Conservation (phyloP, 2,329 filamentous ascomycete genomes). For the Aspergillus ustus region DNA sequence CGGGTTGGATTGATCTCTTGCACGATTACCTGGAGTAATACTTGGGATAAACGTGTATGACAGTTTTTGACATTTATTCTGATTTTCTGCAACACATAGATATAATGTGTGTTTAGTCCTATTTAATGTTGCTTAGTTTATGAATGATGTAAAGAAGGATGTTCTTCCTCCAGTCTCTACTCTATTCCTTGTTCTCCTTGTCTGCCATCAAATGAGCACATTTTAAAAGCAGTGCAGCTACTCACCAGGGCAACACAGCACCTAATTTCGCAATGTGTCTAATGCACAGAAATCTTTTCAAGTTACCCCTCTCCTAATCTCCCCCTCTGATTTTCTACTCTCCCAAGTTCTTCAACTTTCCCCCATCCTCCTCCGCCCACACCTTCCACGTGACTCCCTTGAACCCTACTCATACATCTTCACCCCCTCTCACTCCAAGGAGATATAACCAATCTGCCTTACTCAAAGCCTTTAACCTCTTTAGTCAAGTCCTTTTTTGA, state of each 20-base stretch:
- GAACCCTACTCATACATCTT: conserved; percentile 16
- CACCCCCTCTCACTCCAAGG: conserved; percentile 3
- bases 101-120: background rate
- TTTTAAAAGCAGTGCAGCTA: background rate
- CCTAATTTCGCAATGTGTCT: background rate
- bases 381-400: conserved; percentile 20
- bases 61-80: background rate
- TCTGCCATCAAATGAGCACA: background rate
- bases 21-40: background rate
- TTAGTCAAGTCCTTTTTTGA: background rate
- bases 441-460: background rate
- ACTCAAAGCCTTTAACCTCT: too few species aligned
- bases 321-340: background rate
- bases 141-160: background rate
- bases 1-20: conserved; percentile 4
- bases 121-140: background rate
- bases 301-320: background rate
- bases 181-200: background rate
- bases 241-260: background rate
- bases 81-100: background rate
- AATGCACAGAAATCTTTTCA: background rate
- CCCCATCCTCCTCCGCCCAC: background rate
- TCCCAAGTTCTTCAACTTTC: background rate
- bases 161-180: background rate
- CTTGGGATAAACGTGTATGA: background rate